phyloP scores from a whole-genome alignment of 345 rosid species.

The Stellera chamaejasme region DNA sequence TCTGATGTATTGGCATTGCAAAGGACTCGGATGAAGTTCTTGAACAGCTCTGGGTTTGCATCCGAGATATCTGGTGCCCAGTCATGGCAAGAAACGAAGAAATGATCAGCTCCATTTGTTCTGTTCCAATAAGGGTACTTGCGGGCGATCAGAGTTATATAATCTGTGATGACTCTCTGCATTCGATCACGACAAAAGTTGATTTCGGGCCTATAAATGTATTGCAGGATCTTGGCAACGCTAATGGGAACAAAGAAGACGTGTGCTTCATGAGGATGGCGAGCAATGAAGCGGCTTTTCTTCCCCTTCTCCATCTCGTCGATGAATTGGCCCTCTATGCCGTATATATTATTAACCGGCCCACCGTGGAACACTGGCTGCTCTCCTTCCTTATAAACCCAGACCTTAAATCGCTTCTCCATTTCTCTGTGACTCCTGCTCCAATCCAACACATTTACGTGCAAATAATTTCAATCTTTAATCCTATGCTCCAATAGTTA shows the following conservation, averaged over 20 bases:
- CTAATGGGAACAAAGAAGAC: conserved; percentile 47
- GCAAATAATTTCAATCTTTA: no score
- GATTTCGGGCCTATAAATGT: conserved; percentile 30
- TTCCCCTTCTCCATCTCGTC: conserved; percentile 37
- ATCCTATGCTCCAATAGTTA: no score
- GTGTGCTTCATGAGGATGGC: conserved; percentile 42
- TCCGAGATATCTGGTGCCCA: conserved; percentile 46
- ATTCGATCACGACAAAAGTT: conserved; percentile 25
- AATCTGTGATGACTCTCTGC: conserved; percentile 31
- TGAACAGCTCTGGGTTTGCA: conserved; percentile 24
- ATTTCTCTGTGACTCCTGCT: conserved; percentile 53
- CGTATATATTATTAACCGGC: conserved; percentile 41
- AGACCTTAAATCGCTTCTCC: conserved; percentile 47
- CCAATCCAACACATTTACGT: no score
- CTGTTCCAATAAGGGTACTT: conserved; percentile 54
- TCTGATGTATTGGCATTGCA: conserved; percentile 47
- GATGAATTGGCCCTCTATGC: conserved; percentile 51
- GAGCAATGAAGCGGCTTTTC: conserved; percentile 30
- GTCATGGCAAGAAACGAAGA: conserved; percentile 56
- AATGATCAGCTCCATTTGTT: conserved; percentile 56
- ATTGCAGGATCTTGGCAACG: conserved; percentile 27
- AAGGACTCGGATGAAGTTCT: conserved; percentile 31
- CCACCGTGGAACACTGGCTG: conserved; percentile 41
- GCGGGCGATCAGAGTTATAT: conserved; percentile 23
- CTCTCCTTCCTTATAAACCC: conserved; percentile 59